Conservation (phyloP, 495 filamentous ascomycete species). For the Aspergillus wentii region DNA sequence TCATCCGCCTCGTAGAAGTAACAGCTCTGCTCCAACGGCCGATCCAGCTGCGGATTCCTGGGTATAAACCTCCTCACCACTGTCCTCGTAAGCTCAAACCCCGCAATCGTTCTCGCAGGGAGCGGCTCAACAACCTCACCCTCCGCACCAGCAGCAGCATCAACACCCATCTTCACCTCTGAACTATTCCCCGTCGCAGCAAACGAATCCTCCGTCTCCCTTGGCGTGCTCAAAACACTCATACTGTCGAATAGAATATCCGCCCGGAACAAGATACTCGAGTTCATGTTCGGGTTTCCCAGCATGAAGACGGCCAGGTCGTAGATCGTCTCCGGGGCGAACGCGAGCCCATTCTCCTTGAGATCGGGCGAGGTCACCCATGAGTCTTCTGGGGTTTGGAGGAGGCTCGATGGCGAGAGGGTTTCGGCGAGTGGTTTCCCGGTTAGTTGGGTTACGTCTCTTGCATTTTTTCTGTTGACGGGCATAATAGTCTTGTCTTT, state of each 20-base stretch:
- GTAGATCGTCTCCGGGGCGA: conserved; percentile 53
- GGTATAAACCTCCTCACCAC: conserved; percentile 75
- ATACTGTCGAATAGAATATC: conserved; percentile 67
- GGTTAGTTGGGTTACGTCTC: conserved; percentile 22
- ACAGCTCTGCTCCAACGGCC: conserved; percentile 72
- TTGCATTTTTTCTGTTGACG: conserved; percentile 4
- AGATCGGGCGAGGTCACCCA: conserved; percentile 35
- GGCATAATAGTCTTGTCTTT: no score
- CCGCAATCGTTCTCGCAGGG: conserved; percentile 37
- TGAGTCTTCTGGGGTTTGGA: conserved; percentile 8
- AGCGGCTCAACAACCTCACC: conserved; percentile 7
- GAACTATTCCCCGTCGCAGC: conserved; percentile 1
- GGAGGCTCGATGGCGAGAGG: conserved; percentile 11
- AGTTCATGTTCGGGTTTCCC: conserved; percentile 82
- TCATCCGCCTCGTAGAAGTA: conserved; percentile 49
- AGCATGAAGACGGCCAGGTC: conserved; percentile 68
- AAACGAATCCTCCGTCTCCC: conserved; percentile 19
- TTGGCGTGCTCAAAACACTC: conserved; percentile 24
- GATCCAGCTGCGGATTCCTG: conserved; percentile 71
- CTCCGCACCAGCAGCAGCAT: conserved; percentile 2
- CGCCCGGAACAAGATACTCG: conserved; percentile 76
- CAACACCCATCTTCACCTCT: neutral
- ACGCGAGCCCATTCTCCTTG: conserved; percentile 30
- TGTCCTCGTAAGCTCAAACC: conserved; percentile 52
- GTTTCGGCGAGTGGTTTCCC: conserved; percentile 28